Evolutionary conservation across 495 filamentous ascomycete genomes (phyloP).

Genomic region (Parachaetomium inaequale): DNA sequence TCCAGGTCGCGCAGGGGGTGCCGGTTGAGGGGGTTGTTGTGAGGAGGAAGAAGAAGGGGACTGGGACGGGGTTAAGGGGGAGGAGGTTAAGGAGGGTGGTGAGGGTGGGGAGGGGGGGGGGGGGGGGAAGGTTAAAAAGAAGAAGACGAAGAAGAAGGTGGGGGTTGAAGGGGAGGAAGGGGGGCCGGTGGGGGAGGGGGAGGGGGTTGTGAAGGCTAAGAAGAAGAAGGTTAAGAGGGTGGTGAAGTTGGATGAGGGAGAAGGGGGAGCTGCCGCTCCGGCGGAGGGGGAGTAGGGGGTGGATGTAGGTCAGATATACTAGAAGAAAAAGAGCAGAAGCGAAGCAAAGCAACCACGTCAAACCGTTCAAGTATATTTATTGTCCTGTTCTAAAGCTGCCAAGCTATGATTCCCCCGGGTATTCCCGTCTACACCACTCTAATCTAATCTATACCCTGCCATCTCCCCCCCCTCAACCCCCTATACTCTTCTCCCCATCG

Average conservation of each 20-base stretch:
- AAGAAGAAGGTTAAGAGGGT: neutral
- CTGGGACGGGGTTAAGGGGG: too few relatives aligned
- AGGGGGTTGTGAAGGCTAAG: slow-evolving; percentile 28
- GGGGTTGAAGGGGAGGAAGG: slow-evolving; percentile 4
- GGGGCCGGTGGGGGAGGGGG: slow-evolving; percentile 38
- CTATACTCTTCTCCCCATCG: slow-evolving; percentile 23
- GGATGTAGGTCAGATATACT: neutral
- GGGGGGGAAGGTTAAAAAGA: slow-evolving; percentile 43
- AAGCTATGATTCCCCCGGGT: too few relatives aligned
- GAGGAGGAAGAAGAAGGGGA: slow-evolving; percentile 68
- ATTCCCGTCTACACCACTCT: too few relatives aligned
- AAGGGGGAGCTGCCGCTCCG: neutral
- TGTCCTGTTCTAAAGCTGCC: too few relatives aligned
- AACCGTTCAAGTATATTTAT: too few relatives aligned
- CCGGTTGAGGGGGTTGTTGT: slow-evolving; percentile 70
- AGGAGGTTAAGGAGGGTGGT: slow-evolving; percentile 48
- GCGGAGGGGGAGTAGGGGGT: neutral
- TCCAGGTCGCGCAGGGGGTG: slow-evolving; percentile 64
- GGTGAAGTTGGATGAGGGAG: neutral
- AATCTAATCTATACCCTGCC: neutral
- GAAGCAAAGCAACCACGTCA: neutral
- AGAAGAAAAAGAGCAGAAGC: neutral
- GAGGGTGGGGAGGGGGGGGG: slow-evolving; percentile 2
- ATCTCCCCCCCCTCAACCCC: neutral
- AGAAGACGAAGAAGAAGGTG: slow-evolving; percentile 49